Evolutionary conservation across 2,329 filamentous ascomycete genomes (phyloP).

Genomic region (Epichloe hybrida): DNA sequence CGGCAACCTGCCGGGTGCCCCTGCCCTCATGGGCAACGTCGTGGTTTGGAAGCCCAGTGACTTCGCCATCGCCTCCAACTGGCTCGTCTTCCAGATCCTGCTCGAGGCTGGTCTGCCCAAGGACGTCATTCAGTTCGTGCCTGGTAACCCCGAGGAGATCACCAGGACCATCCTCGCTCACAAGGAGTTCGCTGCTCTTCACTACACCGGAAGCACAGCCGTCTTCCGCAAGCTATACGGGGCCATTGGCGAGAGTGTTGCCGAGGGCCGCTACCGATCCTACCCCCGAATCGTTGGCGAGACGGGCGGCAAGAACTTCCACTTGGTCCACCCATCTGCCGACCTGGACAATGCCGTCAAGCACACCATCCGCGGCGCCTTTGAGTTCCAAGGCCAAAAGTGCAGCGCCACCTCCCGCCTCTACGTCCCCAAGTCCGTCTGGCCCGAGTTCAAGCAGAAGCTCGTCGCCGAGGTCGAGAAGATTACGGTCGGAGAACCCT

Average conservation of each 20-base stretch:
- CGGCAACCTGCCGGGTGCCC: constrained; percentile 70
- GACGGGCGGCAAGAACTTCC: constrained; percentile 91
- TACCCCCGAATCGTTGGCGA: constrained; percentile 86
- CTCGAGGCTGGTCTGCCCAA: constrained; percentile 80
- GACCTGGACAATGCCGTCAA: constrained; percentile 67
- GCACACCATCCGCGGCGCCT: constrained; percentile 75
- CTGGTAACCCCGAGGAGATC: constrained; percentile 73
- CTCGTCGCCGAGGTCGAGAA: constrained; percentile 55
- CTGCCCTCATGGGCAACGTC: constrained; percentile 84
- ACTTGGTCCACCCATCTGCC: constrained; percentile 64
- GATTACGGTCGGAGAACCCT: constrained; percentile 57
- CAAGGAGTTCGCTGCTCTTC: constrained; percentile 74
- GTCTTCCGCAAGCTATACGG: constrained; percentile 86
- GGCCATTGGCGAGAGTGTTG: constrained; percentile 68
- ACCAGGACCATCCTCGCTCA: constrained; percentile 66
- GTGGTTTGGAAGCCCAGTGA: constrained; percentile 96
- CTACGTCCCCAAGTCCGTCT: constrained; percentile 65
- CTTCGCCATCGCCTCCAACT: constrained; percentile 77
- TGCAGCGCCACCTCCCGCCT: constrained; percentile 73
- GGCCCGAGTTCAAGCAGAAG: constrained; percentile 55
- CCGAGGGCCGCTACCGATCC: constrained; percentile 65
- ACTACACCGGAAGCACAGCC: constrained; percentile 86
- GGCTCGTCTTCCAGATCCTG: constrained; percentile 79
- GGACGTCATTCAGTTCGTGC: constrained; percentile 87
- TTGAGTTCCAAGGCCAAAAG: constrained; percentile 87